Percentiles rank a stretch among this genome's conserved stretches.
Conservation (phyloP, 805 yeast genomes). For the Pichia pseudocactophila region DNA sequence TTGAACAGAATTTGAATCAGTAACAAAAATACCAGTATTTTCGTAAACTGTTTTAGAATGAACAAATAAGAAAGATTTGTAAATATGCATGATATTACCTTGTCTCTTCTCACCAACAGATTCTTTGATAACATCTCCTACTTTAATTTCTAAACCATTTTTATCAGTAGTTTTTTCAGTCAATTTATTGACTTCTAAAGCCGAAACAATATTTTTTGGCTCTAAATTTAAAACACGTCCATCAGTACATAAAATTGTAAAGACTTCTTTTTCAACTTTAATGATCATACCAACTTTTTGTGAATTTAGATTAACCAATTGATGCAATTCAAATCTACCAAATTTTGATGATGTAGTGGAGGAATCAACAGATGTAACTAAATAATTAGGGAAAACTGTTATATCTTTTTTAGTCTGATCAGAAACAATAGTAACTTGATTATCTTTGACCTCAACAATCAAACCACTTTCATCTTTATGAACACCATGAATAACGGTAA, state of each 20-base stretch:
- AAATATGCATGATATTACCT: slow-evolving; percentile 82
- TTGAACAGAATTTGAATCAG: slow-evolving; percentile 63
- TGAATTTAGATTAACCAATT: slow-evolving; percentile 80
- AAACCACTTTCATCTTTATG: slow-evolving; percentile 92
- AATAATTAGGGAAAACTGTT: slow-evolving; percentile 84
- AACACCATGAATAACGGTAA: slow-evolving; percentile 83
- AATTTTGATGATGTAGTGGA: slow-evolving; percentile 62
- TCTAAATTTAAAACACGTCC: slow-evolving; percentile 65
- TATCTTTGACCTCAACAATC: slow-evolving; percentile 73
- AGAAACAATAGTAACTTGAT: slow-evolving; percentile 81
- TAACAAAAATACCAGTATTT: slow-evolving; percentile 87
- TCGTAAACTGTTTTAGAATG: slow-evolving; percentile 73
- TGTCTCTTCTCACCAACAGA: slow-evolving; percentile 74
- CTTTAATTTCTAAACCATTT: slow-evolving; percentile 73
- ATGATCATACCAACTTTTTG: slow-evolving; percentile 83
- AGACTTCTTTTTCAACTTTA: slow-evolving; percentile 80
- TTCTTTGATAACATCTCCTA: slow-evolving; percentile 92
- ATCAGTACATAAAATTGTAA: slow-evolving; percentile 71
- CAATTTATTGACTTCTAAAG: slow-evolving; percentile 53
- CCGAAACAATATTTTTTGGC: slow-evolving; percentile 77
- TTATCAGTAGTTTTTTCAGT: slow-evolving; percentile 81
- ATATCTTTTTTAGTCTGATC: slow-evolving; percentile 85
- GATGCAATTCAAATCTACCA: slow-evolving; percentile 79
- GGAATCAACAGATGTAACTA: slow-evolving; percentile 81
- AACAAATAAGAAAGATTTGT: slow-evolving; percentile 69